These are phyloP conservation scores for Pythium dissotocum DNA, from an alignment of 352 stramenopile species.

Conservation along the genomic window DNA sequence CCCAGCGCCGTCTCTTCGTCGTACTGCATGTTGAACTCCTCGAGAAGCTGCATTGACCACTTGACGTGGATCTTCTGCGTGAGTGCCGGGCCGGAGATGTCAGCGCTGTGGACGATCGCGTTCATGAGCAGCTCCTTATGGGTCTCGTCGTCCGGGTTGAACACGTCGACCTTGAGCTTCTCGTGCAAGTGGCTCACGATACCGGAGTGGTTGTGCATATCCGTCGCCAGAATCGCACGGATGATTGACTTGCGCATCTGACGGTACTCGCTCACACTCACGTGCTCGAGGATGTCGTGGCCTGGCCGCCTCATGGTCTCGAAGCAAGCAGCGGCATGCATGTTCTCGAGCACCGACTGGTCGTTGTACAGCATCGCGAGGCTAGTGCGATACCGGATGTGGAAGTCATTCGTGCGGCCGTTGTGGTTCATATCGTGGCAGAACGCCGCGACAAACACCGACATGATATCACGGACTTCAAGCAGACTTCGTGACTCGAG, in stretches of 20 bases:
- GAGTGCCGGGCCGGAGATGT: conserved; percentile 77
- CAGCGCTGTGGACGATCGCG: conserved; percentile 76
- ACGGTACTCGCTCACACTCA: conserved; percentile 38
- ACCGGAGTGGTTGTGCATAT: conserved; percentile 77
- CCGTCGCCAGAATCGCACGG: conserved; percentile 77
- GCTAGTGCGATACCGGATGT: conserved; percentile 71
- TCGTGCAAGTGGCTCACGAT: conserved; percentile 75
- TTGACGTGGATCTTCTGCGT: conserved; percentile 50
- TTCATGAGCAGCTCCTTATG: conserved; percentile 71
- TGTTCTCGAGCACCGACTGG: conserved; percentile 88
- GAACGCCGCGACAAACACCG: conserved; percentile 78
- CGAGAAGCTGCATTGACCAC: conserved; percentile 63
- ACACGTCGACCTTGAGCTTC: conserved; percentile 57
- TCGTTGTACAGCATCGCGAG: conserved; percentile 89
- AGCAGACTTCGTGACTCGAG: conserved; percentile 32
- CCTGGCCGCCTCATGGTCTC: conserved; percentile 72
- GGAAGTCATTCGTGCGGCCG: conserved; percentile 87
- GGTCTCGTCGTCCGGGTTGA: conserved; percentile 48
- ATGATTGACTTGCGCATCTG: conserved; percentile 75
- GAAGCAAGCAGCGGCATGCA: conserved; percentile 81
- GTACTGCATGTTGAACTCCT: conserved; percentile 87
- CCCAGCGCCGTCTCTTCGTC: conserved; percentile 66
- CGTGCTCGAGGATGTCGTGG: conserved; percentile 64
- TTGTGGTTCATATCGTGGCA: conserved; percentile 91
- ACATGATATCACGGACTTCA: conserved; percentile 56